Percentiles rank a stretch among this genome's conserved stretches.
phyloP scores from a whole-genome alignment of 176 grass and related monocot species.

The Stipa capillata region DNA sequence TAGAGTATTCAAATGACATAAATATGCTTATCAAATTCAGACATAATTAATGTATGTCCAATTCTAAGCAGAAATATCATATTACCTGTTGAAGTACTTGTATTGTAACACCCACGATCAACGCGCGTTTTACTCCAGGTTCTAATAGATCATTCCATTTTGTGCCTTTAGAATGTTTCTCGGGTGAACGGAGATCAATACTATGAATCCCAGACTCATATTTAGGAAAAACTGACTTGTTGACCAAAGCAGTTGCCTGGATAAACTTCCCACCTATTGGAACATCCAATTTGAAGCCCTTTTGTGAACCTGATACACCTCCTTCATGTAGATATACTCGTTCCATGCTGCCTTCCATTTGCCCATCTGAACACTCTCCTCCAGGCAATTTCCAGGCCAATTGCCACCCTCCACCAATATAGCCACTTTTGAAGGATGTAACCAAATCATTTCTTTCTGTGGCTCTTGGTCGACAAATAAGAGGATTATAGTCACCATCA shows the following conservation, averaged over 20 bases:
- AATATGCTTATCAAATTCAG: no score
- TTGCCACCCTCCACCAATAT: conserved; percentile 68
- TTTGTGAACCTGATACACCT: not conserved
- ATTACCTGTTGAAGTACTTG: conserved; percentile 70
- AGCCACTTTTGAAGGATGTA: conserved; percentile 4
- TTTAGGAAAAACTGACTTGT: conserved; percentile 33
- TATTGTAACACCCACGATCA: conserved; percentile 46
- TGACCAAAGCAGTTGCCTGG: conserved; percentile 47
- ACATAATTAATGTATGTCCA: no score
- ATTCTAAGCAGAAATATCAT: not conserved
- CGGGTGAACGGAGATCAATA: conserved; percentile 26
- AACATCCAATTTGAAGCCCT: not conserved
- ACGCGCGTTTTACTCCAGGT: conserved; percentile 33
- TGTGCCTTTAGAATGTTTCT: conserved; percentile 7
- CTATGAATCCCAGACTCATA: not conserved
- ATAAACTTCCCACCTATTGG: conserved; percentile 13
- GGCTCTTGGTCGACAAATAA: not conserved
- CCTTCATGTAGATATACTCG: not conserved
- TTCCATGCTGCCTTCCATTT: not conserved
- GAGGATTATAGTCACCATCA: not conserved
- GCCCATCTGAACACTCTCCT: not conserved
- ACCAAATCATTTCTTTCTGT: not conserved
- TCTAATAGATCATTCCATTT: conserved; percentile 42
- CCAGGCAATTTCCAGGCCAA: conserved; percentile 52
- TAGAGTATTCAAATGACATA: not conserved